Evolutionary conservation across 1,284 basidiomycete genomes (phyloP).

Genomic region (Ganoderma meredithae): DNA sequence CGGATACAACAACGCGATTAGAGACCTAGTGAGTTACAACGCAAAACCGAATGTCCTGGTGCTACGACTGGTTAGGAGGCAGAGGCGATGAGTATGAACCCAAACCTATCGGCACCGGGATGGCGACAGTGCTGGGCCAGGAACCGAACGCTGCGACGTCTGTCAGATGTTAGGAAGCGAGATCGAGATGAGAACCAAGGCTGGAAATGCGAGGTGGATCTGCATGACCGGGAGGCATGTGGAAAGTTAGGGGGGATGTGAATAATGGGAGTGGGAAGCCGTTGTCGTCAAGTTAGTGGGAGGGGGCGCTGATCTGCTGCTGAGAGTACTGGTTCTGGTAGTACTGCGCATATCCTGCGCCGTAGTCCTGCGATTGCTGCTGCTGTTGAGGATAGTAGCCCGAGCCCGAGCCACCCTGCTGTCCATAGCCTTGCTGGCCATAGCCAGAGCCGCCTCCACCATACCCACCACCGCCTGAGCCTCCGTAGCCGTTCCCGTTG

Average conservation of each 20-base stretch:
- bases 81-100: constrained; percentile 30
- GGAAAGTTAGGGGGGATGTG: constrained; percentile 25
- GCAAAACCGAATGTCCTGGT: constrained; percentile 14
- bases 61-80: constrained; percentile 28
- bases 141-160: constrained; percentile 11
- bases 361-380: constrained; percentile 62
- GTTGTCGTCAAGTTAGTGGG: constrained; percentile 43
- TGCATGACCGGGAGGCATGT: constrained; percentile 12
- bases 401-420: constrained; percentile 40
- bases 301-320: constrained; percentile 65
- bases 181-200: constrained; percentile 15
- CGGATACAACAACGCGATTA: constrained; percentile 30
- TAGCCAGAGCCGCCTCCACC: constrained; percentile 36
- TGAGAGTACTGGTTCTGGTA: constrained; percentile 67
- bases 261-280: constrained; percentile 11
- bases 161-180: constrained; percentile 22
- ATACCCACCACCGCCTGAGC: constrained; percentile 39
- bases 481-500: constrained; percentile 39
- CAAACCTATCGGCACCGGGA: constrained; percentile 13
- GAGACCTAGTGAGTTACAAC: constrained; percentile 31
- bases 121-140: constrained; percentile 13
- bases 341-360: constrained; percentile 17
- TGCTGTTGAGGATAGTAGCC: constrained; percentile 22
- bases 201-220: constrained; percentile 22
- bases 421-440: constrained; percentile 52